Evolutionary conservation across 805 yeast genomes (phyloP).

Genomic region (Blastobotrys chiropterorum): DNA sequence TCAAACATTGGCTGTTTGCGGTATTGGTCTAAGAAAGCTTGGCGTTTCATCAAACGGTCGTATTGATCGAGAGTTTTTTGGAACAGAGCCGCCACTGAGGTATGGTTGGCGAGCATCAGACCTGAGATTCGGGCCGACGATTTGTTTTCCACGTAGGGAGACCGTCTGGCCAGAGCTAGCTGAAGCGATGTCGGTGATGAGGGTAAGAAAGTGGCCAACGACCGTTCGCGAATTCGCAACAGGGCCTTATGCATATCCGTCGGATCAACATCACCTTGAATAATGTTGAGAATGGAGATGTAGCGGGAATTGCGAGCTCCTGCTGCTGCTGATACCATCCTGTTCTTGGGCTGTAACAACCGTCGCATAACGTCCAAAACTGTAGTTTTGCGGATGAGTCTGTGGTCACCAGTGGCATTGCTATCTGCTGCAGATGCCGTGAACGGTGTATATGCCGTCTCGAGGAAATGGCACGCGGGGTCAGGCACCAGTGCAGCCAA

Average conservation of each 20-base stretch:
- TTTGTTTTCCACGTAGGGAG: conserved; percentile 46
- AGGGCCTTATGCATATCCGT: conserved; percentile 52
- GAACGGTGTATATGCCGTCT: conserved; percentile 73
- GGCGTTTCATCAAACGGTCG: conserved; percentile 69
- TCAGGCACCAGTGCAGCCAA: conserved; percentile 79
- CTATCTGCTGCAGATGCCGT: conserved; percentile 33
- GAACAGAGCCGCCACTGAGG: conserved; percentile 64
- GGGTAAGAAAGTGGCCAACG: conserved; percentile 65
- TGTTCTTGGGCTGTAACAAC: conserved; percentile 66
- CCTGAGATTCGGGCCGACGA: conserved; percentile 59
- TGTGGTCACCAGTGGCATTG: conserved; percentile 51
- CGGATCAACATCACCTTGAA: conserved; percentile 62
- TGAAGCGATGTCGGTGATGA: conserved; percentile 80
- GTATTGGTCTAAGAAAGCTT: conserved; percentile 81
- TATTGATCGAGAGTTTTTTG: conserved; percentile 65
- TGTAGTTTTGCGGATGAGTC: conserved; percentile 59
- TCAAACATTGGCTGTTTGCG: conserved; percentile 39
- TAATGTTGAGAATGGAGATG: conserved; percentile 63
- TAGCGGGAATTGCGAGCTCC: conserved; percentile 43
- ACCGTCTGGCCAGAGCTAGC: conserved; percentile 66
- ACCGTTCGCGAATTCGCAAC: conserved; percentile 36
- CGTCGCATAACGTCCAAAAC: conserved; percentile 84
- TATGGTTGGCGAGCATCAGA: conserved; percentile 74
- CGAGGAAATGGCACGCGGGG: conserved; percentile 71
- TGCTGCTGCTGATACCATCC: conserved; percentile 52